Percentiles rank a stretch among this genome's conserved stretches.
These are phyloP conservation scores for Silybum marianum DNA, from an alignment of 129 eudicot species.

Conservation along the genomic window DNA sequence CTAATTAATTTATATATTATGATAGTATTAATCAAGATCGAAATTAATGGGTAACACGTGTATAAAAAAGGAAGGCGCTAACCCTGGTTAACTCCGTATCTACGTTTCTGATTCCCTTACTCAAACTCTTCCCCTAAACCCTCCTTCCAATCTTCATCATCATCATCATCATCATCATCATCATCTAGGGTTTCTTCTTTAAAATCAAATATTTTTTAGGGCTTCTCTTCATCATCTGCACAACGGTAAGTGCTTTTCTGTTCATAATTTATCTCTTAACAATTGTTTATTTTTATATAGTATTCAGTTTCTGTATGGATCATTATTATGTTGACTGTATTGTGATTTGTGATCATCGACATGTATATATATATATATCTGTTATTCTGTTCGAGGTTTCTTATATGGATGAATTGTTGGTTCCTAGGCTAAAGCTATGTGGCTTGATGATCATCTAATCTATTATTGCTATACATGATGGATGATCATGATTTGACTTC, in stretches of 20 bases:
- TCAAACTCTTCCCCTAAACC: slow-evolving; percentile 44
- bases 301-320: background rate
- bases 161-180: background rate
- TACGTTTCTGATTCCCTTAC: slow-evolving; percentile 52
- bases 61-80: background rate
- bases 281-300: background rate
- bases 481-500: slow-evolving; percentile 27
- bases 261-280: background rate
- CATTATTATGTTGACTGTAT: background rate
- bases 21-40: background rate
- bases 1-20: too few species aligned
- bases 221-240: slow-evolving; percentile 3
- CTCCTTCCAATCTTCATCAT: slow-evolving; percentile 8
- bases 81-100: slow-evolving; percentile 44
- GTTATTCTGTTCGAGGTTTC: background rate
- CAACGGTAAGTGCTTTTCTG: slow-evolving; percentile 15
- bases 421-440: background rate
- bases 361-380: background rate
- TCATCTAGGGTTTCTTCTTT: slow-evolving; percentile 25
- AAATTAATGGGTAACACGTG: background rate
- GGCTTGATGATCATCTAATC: background rate
- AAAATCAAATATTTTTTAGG: background rate
- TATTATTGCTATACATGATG: background rate
- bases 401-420: background rate
- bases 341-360: slow-evolving; percentile 17